phyloP scores from a whole-genome alignment of 2,329 filamentous ascomycete genomes.

The Lecanicillium sp. region DNA sequence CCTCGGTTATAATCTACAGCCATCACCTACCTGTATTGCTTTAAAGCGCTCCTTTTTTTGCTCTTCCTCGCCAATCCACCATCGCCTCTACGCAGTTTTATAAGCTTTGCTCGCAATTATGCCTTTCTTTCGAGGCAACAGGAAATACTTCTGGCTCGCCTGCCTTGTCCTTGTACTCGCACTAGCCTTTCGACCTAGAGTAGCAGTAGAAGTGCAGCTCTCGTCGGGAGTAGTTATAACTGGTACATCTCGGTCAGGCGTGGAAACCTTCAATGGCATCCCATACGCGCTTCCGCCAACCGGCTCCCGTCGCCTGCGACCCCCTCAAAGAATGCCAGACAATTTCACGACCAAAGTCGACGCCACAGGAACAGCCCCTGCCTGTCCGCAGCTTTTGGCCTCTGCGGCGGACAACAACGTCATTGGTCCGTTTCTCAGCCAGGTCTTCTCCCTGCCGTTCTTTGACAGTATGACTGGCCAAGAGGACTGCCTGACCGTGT shows the following conservation, averaged over 20 bases:
- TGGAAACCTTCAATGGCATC: conserved; percentile 49
- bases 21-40: too few relatives aligned
- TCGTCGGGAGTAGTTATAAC: too few relatives aligned
- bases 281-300: conserved; percentile 58
- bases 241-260: too few relatives aligned
- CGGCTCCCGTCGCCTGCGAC: conserved; percentile 50
- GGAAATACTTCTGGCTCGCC: too few relatives aligned
- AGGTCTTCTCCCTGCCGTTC: conserved; percentile 37
- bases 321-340: conserved; percentile 43
- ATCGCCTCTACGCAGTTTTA: too few relatives aligned
- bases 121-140: too few relatives aligned
- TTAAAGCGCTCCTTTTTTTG: too few relatives aligned
- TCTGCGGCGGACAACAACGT: conserved; percentile 31
- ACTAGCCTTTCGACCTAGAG: too few relatives aligned
- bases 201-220: too few relatives aligned
- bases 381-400: conserved; percentile 55
- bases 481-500: conserved; percentile 48
- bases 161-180: too few relatives aligned
- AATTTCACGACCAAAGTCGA: conserved; percentile 33
- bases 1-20: background rate
- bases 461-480: conserved; percentile 36
- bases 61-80: too few relatives aligned
- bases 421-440: conserved; percentile 31
- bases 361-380: conserved; percentile 40
- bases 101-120: too few relatives aligned